These are phyloP conservation scores for Mycena leptocephala DNA, from an alignment of 768 basidiomycete genomes.

Conservation along the genomic window DNA sequence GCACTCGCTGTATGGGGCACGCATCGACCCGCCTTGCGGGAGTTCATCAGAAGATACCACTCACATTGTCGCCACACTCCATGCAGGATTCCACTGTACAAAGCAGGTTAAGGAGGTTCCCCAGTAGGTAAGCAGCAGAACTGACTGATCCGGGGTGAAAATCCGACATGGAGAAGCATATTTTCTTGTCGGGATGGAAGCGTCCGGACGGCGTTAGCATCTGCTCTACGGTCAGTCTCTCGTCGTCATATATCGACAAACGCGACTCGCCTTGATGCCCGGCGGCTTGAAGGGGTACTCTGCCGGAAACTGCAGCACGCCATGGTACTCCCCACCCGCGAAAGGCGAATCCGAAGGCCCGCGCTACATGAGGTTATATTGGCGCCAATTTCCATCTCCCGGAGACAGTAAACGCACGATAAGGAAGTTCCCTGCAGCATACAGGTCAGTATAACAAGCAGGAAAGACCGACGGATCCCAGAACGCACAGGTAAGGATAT, in stretches of 20 bases:
- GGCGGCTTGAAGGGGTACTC: slow-evolving; percentile 99
- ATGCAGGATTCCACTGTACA: slow-evolving; percentile 92
- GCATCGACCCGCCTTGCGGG: neutral
- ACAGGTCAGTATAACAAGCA: slow-evolving; percentile 11
- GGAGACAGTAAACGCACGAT: slow-evolving; percentile 71
- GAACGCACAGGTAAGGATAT: slow-evolving; percentile 92
- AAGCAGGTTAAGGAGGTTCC: neutral
- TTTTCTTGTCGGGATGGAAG: slow-evolving; percentile 94
- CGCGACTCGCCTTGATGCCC: slow-evolving; percentile 86
- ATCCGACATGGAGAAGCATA: slow-evolving; percentile 98
- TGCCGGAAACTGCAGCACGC: slow-evolving; percentile 90
- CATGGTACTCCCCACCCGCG: slow-evolving; percentile 94
- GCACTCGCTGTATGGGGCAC: neutral
- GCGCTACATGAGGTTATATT: slow-evolving; percentile 64
- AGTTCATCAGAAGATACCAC: slow-evolving; percentile 47
- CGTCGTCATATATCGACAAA: neutral
- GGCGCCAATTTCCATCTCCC: neutral
- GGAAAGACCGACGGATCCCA: neutral
- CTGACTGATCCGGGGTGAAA: slow-evolving; percentile 92
- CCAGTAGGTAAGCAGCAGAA: slow-evolving; percentile 35
- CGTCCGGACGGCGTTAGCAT: slow-evolving; percentile 94
- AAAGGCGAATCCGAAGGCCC: slow-evolving; percentile 96
- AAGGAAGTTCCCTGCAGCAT: slow-evolving; percentile 89
- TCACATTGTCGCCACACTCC: slow-evolving; percentile 96
- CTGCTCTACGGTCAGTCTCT: slow-evolving; percentile 54